Percentiles rank a stretch among this genome's conserved stretches.
phyloP scores from a whole-genome alignment of 1,284 basidiomycete genomes.

The Marasmius tenuissimus region DNA sequence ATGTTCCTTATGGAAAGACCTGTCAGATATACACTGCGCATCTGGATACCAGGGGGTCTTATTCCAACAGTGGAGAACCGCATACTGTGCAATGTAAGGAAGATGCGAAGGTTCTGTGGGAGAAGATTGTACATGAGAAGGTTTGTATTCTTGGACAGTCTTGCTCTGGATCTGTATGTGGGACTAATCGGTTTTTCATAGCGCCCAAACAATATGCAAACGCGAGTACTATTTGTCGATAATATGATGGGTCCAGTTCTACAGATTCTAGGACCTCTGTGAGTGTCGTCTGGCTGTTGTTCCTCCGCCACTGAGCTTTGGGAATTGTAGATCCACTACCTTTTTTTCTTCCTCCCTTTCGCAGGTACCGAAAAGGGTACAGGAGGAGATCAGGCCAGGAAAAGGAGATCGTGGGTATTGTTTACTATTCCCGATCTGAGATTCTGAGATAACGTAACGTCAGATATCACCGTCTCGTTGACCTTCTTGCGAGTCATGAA shows the following conservation, averaged over 20 bases:
- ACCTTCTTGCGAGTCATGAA: background rate
- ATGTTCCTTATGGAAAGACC: constrained; percentile 18
- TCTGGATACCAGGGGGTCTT: constrained; percentile 32
- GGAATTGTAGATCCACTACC: constrained; percentile 49
- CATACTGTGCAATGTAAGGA: constrained; percentile 19
- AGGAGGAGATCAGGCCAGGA: constrained; percentile 33
- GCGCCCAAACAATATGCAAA: constrained; percentile 31
- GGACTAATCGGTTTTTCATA: constrained; percentile 7
- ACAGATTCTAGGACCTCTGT: constrained; percentile 47
- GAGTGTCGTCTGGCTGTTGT: too few relatives aligned
- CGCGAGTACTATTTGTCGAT: constrained; percentile 42
- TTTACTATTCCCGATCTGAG: background rate
- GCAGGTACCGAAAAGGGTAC: constrained; percentile 49
- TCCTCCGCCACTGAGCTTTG: too few relatives aligned
- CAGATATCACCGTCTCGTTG: constrained; percentile 3
- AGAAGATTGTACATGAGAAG: constrained; percentile 26
- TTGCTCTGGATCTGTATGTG: background rate
- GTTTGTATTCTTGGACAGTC: constrained; percentile 20
- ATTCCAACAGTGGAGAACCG: constrained; percentile 26
- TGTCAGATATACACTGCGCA: constrained; percentile 37
- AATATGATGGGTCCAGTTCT: constrained; percentile 41
- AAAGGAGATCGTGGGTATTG: constrained; percentile 38
- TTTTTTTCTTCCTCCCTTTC: constrained; percentile 50
- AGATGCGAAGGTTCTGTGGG: constrained; percentile 32
- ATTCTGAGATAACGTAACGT: background rate